These are phyloP conservation scores for Moringa oleifera DNA, from an alignment of 345 rosid genomes.

Conservation along the genomic window DNA sequence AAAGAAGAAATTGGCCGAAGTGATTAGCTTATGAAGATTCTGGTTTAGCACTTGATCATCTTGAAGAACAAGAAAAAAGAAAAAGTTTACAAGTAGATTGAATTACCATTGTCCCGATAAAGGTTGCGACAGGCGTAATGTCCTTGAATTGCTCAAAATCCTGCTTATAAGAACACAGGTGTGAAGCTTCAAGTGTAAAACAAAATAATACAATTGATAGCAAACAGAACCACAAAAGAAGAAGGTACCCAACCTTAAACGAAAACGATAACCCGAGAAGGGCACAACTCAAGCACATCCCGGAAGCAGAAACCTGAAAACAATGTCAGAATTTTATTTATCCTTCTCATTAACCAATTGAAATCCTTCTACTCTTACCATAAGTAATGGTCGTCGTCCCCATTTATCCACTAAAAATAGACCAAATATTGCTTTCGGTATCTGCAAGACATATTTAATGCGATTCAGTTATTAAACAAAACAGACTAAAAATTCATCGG, in stretches of 20 bases:
- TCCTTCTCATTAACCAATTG: neutral
- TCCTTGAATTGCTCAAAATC: neutral
- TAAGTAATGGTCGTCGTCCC: conserved; percentile 49
- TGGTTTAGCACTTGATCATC: no score
- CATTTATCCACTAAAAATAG: conserved; percentile 40
- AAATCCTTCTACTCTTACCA: conserved; percentile 23
- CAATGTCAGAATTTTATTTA: no score
- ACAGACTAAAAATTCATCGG: no score
- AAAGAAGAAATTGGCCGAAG: no score
- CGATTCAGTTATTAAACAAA: neutral
- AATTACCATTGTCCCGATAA: no score
- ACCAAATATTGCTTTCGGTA: conserved; percentile 24
- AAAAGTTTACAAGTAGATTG: no score
- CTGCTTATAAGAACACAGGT: neutral
- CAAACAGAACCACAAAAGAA: neutral
- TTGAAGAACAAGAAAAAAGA: no score
- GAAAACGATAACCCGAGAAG: conserved; percentile 41
- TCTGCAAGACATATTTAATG: conserved; percentile 15
- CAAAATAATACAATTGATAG: neutral
- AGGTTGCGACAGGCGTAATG: no score
- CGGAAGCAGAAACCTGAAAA: conserved; percentile 43
- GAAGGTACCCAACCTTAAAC: conserved; percentile 31
- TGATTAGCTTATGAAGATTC: no score
- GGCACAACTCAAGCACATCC: conserved; percentile 30
- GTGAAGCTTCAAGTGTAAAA: neutral